phyloP scores from a whole-genome alignment of 495 filamentous ascomycete species.

The Tuber umbilicatum region DNA sequence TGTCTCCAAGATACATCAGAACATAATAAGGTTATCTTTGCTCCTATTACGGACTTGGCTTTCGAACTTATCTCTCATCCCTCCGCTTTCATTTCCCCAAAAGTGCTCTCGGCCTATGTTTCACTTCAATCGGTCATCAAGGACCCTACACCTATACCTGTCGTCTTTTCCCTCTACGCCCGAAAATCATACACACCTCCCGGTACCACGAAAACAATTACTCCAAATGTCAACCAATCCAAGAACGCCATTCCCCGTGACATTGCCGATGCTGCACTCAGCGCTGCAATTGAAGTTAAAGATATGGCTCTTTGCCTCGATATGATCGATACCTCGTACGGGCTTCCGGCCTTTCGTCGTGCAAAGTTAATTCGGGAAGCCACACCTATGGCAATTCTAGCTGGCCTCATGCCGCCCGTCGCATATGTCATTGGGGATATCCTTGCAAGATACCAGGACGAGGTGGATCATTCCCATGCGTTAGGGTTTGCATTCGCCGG shows the following conservation, averaged over 20 bases:
- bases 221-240: slow-evolving; percentile 59
- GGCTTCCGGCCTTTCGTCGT: slow-evolving; percentile 62
- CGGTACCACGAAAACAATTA: slow-evolving; percentile 52
- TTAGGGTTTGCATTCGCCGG: slow-evolving; percentile 75
- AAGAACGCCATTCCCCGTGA: slow-evolving; percentile 62
- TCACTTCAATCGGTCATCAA: slow-evolving; percentile 63
- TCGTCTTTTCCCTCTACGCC: slow-evolving; percentile 74
- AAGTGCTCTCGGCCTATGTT: slow-evolving; percentile 63
- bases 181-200: slow-evolving; percentile 65
- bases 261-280: slow-evolving; percentile 63
- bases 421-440: slow-evolving; percentile 61
- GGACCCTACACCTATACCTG: slow-evolving; percentile 65
- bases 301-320: slow-evolving; percentile 68
- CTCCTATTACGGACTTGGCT: slow-evolving; percentile 51
- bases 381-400: slow-evolving; percentile 25
- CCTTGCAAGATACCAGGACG: slow-evolving; percentile 56
- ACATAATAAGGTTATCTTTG: slow-evolving; percentile 32
- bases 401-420: slow-evolving; percentile 58
- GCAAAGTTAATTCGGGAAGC: slow-evolving; percentile 53
- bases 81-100: slow-evolving; percentile 71
- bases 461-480: slow-evolving; percentile 62
- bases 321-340: slow-evolving; percentile 73
- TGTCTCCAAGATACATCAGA: neutral
- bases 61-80: slow-evolving; percentile 65
- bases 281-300: slow-evolving; percentile 66